Percentiles rank a stretch among this genome's conserved stretches.
Evolutionary conservation across 2,329 filamentous ascomycete genomes (phyloP).

Genomic region (Domatiomyces catenatus): DNA sequence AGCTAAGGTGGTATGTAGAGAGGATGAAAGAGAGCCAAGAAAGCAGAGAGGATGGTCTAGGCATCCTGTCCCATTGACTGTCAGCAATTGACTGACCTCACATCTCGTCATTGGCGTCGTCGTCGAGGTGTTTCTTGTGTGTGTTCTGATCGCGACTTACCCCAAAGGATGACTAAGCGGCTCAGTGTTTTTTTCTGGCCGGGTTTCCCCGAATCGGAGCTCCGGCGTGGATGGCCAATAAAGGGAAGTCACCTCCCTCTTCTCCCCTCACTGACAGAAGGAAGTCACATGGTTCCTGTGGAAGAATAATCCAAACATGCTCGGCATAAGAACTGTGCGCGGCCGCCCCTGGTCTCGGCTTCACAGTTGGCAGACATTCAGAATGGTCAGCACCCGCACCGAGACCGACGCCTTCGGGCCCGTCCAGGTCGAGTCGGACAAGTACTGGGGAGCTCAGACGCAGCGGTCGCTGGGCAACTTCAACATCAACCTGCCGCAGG

Average conservation of each 20-base stretch:
- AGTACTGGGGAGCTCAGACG: constrained; percentile 68
- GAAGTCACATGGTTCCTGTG: neutral
- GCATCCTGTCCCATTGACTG: no score
- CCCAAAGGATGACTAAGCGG: neutral
- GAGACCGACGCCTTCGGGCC: constrained; percentile 98
- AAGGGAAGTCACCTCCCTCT: neutral
- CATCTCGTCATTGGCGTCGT: no score
- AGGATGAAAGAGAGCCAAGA: neutral
- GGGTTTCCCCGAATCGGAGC: neutral
- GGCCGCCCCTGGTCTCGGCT: neutral
- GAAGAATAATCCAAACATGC: neutral
- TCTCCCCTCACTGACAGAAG: neutral
- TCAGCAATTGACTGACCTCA: no score
- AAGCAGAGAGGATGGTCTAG: no score
- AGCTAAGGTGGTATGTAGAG: neutral
- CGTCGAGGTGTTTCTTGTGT: no score
- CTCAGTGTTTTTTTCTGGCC: neutral
- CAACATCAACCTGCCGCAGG: constrained; percentile 97
- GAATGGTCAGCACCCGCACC: constrained; percentile 43
- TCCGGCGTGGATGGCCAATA: neutral
- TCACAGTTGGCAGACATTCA: neutral
- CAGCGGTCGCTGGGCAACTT: constrained; percentile 78
- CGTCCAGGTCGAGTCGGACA: constrained; percentile 61
- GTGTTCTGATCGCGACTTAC: neutral
- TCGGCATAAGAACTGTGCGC: neutral